These are phyloP conservation scores for Calophaca sinica DNA, from an alignment of 306 rosid genomes.

Conservation along the genomic window DNA sequence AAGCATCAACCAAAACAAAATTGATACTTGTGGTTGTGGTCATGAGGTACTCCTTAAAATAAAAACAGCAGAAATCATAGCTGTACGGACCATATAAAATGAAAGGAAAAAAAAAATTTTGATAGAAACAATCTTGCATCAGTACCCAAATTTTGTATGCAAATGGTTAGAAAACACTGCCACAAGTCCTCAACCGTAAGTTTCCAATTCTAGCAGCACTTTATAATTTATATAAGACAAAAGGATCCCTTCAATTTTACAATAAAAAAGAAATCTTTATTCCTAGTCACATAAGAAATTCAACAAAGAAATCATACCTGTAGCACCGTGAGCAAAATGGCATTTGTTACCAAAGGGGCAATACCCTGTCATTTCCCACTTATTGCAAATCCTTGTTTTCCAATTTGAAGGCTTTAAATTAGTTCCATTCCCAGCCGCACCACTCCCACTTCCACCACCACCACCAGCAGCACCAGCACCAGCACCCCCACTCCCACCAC, in stretches of 20 bases:
- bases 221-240: background rate
- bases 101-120: background rate
- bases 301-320: conserved; percentile 63
- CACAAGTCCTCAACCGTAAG: background rate
- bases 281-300: background rate
- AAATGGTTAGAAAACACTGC: background rate
- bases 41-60: background rate
- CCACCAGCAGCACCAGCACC: background rate
- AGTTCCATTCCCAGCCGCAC: conserved; percentile 51
- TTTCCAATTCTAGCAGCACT: conserved; percentile 30
- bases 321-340: conserved; percentile 97
- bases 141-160: conserved; percentile 2
- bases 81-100: background rate
- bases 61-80: conserved; percentile 3
- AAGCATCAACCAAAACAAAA: background rate
- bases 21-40: background rate
- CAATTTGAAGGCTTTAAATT: conserved; percentile 93
- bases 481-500: background rate
- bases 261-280: background rate
- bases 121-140: conserved; percentile 22
- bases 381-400: conserved; percentile 98
- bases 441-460: background rate
- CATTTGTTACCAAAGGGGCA: conserved; percentile 98
- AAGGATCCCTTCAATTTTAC: background rate
- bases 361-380: conserved; percentile 99